Conservation (phyloP, 495 filamentous ascomycete species). For the Aspergillus ellipticus region DNA sequence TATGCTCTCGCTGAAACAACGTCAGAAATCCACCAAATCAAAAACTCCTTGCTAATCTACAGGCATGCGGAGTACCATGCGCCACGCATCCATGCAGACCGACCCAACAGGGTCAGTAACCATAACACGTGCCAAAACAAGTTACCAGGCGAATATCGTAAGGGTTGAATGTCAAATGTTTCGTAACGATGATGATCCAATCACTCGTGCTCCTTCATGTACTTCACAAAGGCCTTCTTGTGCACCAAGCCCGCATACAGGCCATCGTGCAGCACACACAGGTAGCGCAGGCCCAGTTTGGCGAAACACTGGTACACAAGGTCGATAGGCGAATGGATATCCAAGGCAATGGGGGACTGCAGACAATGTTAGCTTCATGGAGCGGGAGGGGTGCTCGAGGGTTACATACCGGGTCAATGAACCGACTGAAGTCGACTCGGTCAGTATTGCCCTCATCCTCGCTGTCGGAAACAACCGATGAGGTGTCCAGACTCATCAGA, state of each 20-base stretch:
- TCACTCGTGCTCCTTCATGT: constrained; percentile 76
- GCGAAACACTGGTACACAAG: constrained; percentile 96
- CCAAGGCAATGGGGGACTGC: constrained; percentile 77
- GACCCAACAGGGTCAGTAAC: neutral
- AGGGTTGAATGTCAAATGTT: neutral
- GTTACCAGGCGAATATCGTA: neutral
- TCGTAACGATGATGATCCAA: neutral
- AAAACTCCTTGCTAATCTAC: constrained; percentile 11
- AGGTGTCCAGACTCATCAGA: constrained; percentile 68
- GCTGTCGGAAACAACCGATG: constrained; percentile 52
- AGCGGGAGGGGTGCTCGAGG: neutral
- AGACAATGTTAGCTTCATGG: constrained; percentile 1
- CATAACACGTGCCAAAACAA: neutral
- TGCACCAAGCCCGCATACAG: constrained; percentile 89
- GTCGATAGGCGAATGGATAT: constrained; percentile 89
- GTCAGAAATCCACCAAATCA: neutral
- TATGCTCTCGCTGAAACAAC: constrained; percentile 2
- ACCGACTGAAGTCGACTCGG: constrained; percentile 73
- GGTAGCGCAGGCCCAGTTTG: constrained; percentile 87
- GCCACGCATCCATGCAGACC: neutral
- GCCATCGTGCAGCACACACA: constrained; percentile 83
- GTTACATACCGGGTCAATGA: constrained; percentile 72
- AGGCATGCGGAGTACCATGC: neutral
- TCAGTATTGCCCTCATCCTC: constrained; percentile 42
- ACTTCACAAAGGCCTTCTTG: constrained; percentile 96